Evolutionary conservation across 164 flowering plant species (phyloP).

Genomic region (Liriodendron chinense): DNA sequence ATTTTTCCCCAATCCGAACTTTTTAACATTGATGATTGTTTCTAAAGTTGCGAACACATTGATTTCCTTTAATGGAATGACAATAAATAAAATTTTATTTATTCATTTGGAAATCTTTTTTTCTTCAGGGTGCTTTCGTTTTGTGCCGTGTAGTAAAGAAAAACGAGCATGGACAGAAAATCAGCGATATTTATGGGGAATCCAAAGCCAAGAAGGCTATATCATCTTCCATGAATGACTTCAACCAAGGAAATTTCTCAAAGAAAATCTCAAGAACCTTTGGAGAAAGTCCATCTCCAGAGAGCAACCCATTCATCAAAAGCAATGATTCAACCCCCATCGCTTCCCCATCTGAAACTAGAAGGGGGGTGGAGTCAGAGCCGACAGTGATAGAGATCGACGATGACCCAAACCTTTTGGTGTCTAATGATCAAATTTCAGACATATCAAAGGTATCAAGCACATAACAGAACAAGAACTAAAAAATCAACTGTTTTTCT

Average conservation of each 20-base stretch:
- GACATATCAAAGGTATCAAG: slow-evolving; percentile 41
- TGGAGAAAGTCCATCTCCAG: slow-evolving; percentile 29
- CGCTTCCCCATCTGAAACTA: slow-evolving; percentile 38
- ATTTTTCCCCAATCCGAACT: too few species aligned
- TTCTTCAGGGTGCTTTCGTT: slow-evolving; percentile 69
- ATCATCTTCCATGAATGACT: slow-evolving; percentile 31
- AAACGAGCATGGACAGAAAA: slow-evolving; percentile 41
- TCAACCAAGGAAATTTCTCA: slow-evolving; percentile 18
- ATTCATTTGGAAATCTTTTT: neutral
- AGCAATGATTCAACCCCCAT: slow-evolving; percentile 48
- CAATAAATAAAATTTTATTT: neutral
- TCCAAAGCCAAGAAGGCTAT: slow-evolving; percentile 38
- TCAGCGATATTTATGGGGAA: slow-evolving; percentile 31
- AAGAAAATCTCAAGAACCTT: slow-evolving; percentile 33
- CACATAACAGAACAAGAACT: neutral
- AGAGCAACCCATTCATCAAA: slow-evolving; percentile 26
- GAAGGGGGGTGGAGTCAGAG: slow-evolving; percentile 25
- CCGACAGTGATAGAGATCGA: slow-evolving; percentile 23
- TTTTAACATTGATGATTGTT: too few species aligned
- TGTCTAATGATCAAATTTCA: slow-evolving; percentile 56
- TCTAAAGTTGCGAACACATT: too few species aligned
- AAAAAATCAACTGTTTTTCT: neutral
- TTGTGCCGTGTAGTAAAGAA: slow-evolving; percentile 75
- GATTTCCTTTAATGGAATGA: neutral
- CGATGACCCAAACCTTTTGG: slow-evolving; percentile 32